phyloP scores from a whole-genome alignment of 805 yeast species.

The Nakazawaea molendinolei region DNA sequence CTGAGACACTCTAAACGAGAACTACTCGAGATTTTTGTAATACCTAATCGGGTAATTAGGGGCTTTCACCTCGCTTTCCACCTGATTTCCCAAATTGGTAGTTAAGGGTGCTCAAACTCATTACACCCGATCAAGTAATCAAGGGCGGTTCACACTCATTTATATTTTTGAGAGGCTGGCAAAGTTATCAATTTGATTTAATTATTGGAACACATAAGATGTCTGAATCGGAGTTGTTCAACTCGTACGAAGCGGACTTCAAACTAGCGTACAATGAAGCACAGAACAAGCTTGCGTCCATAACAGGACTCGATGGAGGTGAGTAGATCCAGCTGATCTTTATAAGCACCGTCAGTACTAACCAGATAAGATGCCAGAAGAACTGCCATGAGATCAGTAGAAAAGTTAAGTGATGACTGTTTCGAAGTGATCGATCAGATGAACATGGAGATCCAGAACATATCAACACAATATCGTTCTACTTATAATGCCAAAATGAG shows the following conservation, averaged over 20 bases:
- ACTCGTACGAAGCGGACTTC: conserved; percentile 64
- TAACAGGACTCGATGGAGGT: conserved; percentile 41
- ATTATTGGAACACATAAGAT: no score
- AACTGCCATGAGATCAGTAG: conserved; percentile 51
- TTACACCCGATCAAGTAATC: no score
- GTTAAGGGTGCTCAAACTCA: no score
- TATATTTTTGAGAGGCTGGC: no score
- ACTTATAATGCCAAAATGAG: conserved; percentile 70
- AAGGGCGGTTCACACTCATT: no score
- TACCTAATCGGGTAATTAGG: no score
- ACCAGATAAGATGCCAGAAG: conserved; percentile 36
- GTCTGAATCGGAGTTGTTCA: conserved; percentile 42
- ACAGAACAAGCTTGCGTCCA: conserved; percentile 52
- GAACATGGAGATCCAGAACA: conserved; percentile 76
- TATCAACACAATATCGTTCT: conserved; percentile 71
- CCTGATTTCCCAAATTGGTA: no score
- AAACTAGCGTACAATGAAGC: conserved; percentile 67
- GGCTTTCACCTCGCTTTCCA: no score
- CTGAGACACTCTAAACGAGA: no score
- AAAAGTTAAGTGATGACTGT: conserved; percentile 70
- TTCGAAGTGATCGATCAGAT: conserved; percentile 80
- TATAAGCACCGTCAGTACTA: not conserved
- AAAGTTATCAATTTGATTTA: no score
- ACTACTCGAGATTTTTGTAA: no score
- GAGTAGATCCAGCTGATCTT: conserved; percentile 17